A percentile compares a stretch with the other conserved stretches of the same genome.
These are phyloP conservation scores for Xenoacremonium recifei DNA, from an alignment of 2,329 filamentous ascomycete genomes.

Conservation along the genomic window DNA sequence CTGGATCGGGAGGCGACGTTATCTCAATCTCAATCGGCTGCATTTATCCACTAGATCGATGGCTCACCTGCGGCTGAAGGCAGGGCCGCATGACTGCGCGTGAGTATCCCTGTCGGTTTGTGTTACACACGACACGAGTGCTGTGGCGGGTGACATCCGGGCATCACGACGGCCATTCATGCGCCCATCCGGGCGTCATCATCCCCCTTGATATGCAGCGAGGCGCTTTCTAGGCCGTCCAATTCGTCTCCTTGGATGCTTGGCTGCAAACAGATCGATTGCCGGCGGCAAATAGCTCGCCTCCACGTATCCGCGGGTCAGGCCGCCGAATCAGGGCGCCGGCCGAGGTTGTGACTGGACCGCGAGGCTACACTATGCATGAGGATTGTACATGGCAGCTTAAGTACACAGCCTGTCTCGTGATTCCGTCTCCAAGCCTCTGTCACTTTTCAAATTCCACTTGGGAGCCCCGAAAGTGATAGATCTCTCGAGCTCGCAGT, in stretches of 20 bases:
- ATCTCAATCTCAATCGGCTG: conserved; percentile 16
- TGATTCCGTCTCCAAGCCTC: too few species aligned
- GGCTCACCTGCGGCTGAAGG: conserved; percentile 18
- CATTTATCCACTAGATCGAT: conserved; percentile 23
- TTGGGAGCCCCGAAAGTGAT: too few species aligned
- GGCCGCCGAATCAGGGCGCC: background rate
- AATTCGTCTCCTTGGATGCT: too few species aligned
- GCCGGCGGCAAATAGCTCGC: background rate
- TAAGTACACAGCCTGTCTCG: too few species aligned
- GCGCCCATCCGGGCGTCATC: too few species aligned
- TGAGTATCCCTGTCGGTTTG: conserved; percentile 17
- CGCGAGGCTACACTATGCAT: background rate
- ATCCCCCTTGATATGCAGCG: too few species aligned
- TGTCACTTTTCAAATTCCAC: too few species aligned
- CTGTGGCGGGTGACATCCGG: background rate
- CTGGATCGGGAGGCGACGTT: conserved; percentile 15
- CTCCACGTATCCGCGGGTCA: background rate
- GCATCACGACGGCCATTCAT: background rate
- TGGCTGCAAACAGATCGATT: background rate
- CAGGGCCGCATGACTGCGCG: conserved; percentile 1
- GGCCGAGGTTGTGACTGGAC: background rate
- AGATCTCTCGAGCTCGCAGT: too few species aligned
- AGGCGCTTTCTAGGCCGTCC: too few species aligned
- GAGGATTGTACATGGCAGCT: too few species aligned
- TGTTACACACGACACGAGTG: conserved; percentile 18